Percentiles rank a stretch among this genome's conserved stretches.
Conservation (phyloP, 176 grass and related monocot genomes). For the Musa beccarii region DNA sequence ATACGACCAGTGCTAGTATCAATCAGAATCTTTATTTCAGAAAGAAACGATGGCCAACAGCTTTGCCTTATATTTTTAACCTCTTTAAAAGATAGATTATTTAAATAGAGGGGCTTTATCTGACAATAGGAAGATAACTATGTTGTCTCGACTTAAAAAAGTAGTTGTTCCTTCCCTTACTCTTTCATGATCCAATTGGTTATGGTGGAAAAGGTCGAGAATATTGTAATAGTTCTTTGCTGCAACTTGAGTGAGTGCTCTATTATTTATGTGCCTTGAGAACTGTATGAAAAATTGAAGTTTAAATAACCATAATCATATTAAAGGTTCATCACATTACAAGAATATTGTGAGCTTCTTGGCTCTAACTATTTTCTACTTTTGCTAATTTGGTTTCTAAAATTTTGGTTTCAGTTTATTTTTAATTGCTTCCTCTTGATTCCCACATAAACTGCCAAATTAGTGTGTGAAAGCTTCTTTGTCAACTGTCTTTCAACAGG, state of each 20-base stretch:
- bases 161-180: background rate
- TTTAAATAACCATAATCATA: background rate
- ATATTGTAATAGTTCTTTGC: slow-evolving; percentile 5
- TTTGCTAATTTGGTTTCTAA: background rate
- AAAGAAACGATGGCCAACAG: background rate
- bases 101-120: background rate
- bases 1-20: background rate
- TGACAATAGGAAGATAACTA: background rate
- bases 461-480: background rate
- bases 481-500: slow-evolving; percentile 21
- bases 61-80: background rate
- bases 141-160: background rate
- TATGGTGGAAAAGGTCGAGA: background rate
- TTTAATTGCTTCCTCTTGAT: background rate
- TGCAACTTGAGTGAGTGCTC: background rate
- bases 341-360: background rate
- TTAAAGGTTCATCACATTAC: background rate
- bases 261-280: background rate
- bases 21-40: background rate
- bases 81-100: background rate
- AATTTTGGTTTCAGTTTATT: background rate
- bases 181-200: background rate
- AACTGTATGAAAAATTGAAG: background rate
- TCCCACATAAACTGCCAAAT: background rate
- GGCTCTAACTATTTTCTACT: background rate